These are phyloP conservation scores for Jamesozyma rosinii DNA, from an alignment of 805 yeast genomes.

Conservation along the genomic window DNA sequence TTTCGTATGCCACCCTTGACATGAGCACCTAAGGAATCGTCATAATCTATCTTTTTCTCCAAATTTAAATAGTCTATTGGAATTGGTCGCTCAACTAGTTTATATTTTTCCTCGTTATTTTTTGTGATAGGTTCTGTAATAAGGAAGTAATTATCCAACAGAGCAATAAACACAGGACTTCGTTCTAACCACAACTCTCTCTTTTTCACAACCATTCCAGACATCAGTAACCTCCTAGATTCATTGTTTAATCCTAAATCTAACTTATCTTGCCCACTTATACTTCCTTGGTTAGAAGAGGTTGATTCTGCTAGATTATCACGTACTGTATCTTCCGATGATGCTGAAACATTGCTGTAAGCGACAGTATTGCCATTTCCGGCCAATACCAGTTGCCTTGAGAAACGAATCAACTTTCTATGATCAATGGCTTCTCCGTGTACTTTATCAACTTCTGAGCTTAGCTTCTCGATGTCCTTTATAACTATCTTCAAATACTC, in stretches of 20 bases:
- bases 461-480: slow-evolving; percentile 45
- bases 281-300: not conserved
- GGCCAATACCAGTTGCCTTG: slow-evolving; percentile 28
- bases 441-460: slow-evolving; percentile 49
- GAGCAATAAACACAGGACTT: slow-evolving; percentile 40
- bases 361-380: slow-evolving; percentile 20
- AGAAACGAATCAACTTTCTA: slow-evolving; percentile 44
- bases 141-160: slow-evolving; percentile 63
- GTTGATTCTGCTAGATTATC: not conserved
- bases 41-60: slow-evolving; percentile 34
- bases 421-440: slow-evolving; percentile 53
- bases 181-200: slow-evolving; percentile 59
- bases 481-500: slow-evolving; percentile 44
- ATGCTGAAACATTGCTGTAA: slow-evolving; percentile 16
- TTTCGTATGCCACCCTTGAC: slow-evolving; percentile 7
- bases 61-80: slow-evolving; percentile 50
- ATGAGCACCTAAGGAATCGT: slow-evolving; percentile 5
- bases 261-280: slow-evolving; percentile 15
- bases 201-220: slow-evolving; percentile 52
- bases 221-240: slow-evolving; percentile 45
- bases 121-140: slow-evolving; percentile 49
- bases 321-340: not conserved
- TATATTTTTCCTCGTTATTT: slow-evolving; percentile 29
- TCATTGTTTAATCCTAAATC: slow-evolving; percentile 44
- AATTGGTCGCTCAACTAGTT: slow-evolving; percentile 49